These are phyloP conservation scores for Botrytis squamosa DNA, from an alignment of 2,329 filamentous ascomycete species.

Conservation along the genomic window DNA sequence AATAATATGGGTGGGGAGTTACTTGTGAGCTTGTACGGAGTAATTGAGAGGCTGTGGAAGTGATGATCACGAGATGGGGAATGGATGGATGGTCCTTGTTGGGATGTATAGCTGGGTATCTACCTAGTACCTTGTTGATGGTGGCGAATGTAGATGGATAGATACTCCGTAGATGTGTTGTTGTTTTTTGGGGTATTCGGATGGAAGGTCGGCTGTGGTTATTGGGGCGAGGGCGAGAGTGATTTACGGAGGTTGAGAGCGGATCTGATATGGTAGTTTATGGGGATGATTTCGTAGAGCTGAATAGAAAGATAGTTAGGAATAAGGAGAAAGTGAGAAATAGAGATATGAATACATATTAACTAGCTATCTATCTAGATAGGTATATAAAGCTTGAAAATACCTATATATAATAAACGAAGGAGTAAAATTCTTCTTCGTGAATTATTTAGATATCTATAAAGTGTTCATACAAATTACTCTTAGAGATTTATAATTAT, in stretches of 20 bases:
- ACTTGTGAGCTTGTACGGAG: too few relatives aligned
- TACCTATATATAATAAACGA: too few relatives aligned
- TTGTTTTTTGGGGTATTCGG: not conserved
- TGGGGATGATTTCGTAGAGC: too few relatives aligned
- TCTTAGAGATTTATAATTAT: too few relatives aligned
- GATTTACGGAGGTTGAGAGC: not conserved
- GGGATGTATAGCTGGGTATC: not conserved
- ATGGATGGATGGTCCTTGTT: not conserved
- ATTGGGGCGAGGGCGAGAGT: not conserved
- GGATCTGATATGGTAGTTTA: too few relatives aligned
- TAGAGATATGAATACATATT: too few relatives aligned
- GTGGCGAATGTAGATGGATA: not conserved
- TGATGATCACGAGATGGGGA: not conserved
- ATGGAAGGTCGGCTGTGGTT: not conserved
- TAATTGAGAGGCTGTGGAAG: not conserved
- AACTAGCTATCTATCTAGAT: not conserved
- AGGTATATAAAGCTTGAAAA: not conserved
- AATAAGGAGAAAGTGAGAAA: not conserved
- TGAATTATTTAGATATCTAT: too few relatives aligned
- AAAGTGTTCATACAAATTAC: too few relatives aligned
- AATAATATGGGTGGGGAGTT: not conserved
- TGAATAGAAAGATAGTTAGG: too few relatives aligned
- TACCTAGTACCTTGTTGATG: not conserved
- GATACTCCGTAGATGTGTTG: not conserved
- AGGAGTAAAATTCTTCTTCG: too few relatives aligned